These are phyloP conservation scores for Centaurea solstitialis DNA, from an alignment of 129 eudicot species.

Conservation along the genomic window DNA sequence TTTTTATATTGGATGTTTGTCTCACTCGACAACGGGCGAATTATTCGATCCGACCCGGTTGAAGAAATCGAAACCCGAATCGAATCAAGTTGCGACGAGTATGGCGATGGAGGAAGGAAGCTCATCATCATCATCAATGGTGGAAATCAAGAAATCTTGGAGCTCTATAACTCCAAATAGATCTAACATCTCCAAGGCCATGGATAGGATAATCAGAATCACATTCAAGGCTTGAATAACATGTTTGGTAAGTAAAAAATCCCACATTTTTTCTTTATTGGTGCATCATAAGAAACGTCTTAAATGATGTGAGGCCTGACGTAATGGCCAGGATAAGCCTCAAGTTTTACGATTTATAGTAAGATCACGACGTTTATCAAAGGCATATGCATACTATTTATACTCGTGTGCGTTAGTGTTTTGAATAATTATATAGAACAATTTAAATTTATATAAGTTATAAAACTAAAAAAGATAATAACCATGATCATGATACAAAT, in stretches of 20 bases:
- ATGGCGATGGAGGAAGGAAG: constrained; percentile 33
- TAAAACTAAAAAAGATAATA: too few relatives aligned
- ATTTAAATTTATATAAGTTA: too few relatives aligned
- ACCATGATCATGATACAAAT: too few relatives aligned
- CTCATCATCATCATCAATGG: constrained; percentile 23
- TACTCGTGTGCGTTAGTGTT: too few relatives aligned
- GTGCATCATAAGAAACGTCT: neutral
- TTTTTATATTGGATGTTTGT: constrained; percentile 61
- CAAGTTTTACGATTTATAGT: too few relatives aligned
- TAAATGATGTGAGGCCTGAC: too few relatives aligned
- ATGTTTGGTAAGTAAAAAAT: constrained; percentile 56
- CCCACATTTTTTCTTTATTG: neutral
- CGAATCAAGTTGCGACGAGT: constrained; percentile 27
- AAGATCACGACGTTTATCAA: too few relatives aligned
- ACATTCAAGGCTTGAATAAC: constrained; percentile 47
- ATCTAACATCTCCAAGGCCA: constrained; percentile 43
- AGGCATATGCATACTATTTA: too few relatives aligned
- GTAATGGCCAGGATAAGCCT: too few relatives aligned
- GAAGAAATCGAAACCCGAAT: constrained; percentile 19
- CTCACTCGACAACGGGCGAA: constrained; percentile 39
- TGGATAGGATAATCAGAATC: constrained; percentile 47
- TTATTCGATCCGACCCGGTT: constrained; percentile 19
- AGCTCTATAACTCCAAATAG: constrained; percentile 32
- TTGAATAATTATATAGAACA: too few relatives aligned
- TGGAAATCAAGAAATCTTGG: constrained; percentile 43